Evolutionary conservation across 2,329 filamentous ascomycete genomes (phyloP).

Genomic region (Aspergillus caelatus): DNA sequence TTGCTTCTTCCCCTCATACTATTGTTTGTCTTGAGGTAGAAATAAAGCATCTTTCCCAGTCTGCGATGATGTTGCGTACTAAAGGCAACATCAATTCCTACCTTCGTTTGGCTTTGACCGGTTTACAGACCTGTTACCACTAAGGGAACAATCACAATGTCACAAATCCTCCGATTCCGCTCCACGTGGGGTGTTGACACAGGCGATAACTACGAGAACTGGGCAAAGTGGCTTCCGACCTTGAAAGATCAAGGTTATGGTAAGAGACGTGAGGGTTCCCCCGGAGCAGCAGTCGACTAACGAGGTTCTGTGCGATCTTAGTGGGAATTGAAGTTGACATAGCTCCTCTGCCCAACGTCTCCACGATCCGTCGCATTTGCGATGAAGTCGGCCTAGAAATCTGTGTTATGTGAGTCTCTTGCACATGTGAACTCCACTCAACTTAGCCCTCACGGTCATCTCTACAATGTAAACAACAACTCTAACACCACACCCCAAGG

Average conservation of each 20-base stretch:
- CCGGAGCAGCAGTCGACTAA: not conserved
- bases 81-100: not conserved
- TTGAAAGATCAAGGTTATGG: constrained; percentile 28
- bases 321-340: constrained; percentile 24
- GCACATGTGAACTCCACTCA: not conserved
- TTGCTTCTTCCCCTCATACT: not conserved
- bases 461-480: not conserved
- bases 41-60: not conserved
- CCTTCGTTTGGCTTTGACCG: not conserved
- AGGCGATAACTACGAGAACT: not conserved
- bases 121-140: not conserved
- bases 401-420: constrained; percentile 18
- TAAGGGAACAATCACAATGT: not conserved
- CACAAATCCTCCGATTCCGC: not conserved
- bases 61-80: not conserved
- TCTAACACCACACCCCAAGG: not conserved
- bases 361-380: constrained; percentile 13
- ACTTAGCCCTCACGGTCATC: no score
- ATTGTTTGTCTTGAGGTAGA: not conserved
- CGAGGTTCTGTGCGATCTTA: not conserved
- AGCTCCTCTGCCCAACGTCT: constrained; percentile 15
- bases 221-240: not conserved
- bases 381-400: constrained; percentile 24
- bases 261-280: not conserved
- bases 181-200: not conserved